A percentile compares a stretch with the other conserved stretches of the same genome.
phyloP scores from a whole-genome alignment of 83 land plant species.

The Larix sibirica region DNA sequence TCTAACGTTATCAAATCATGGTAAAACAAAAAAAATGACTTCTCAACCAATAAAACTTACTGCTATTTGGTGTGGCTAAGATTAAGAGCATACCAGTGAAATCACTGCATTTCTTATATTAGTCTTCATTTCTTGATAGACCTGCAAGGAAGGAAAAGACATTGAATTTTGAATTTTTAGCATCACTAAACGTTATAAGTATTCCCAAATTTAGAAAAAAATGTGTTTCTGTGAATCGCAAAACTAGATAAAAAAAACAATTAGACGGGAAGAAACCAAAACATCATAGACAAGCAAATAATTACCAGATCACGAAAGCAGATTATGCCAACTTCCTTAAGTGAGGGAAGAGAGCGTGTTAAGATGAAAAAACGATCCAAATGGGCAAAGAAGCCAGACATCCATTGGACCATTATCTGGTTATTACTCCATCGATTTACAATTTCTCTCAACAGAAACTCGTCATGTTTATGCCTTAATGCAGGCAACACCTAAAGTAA shows the following conservation, averaged over 20 bases:
- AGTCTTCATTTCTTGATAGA: too few relatives aligned
- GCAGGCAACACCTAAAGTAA: too few relatives aligned
- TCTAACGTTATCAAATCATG: not conserved
- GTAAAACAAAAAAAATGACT: not conserved
- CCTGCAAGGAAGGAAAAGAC: not conserved
- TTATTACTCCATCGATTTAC: slow-evolving; percentile 58
- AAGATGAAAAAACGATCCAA: slow-evolving; percentile 58
- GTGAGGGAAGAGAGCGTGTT: slow-evolving; percentile 35
- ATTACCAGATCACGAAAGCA: slow-evolving; percentile 71
- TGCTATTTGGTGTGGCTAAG: not conserved
- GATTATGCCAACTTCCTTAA: slow-evolving; percentile 54
- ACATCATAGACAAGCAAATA: not conserved
- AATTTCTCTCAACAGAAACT: slow-evolving; percentile 58
- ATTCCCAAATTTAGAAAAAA: too few relatives aligned
- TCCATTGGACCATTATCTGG: slow-evolving; percentile 60
- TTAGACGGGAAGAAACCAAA: not conserved
- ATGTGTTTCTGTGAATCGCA: too few relatives aligned
- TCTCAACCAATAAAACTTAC: not conserved
- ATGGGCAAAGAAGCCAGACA: slow-evolving; percentile 55
- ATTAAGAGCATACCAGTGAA: slow-evolving; percentile 31
- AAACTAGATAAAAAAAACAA: not conserved
- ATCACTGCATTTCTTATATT: too few relatives aligned
- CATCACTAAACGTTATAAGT: too few relatives aligned
- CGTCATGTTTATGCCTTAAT: slow-evolving; percentile 53
- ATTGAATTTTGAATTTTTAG: not conserved